Evolutionary conservation across 2,329 filamentous ascomycete species (phyloP), one percentile per base, ranked within the genome.

Genomic region (Sporothrix luriei): DNA sequence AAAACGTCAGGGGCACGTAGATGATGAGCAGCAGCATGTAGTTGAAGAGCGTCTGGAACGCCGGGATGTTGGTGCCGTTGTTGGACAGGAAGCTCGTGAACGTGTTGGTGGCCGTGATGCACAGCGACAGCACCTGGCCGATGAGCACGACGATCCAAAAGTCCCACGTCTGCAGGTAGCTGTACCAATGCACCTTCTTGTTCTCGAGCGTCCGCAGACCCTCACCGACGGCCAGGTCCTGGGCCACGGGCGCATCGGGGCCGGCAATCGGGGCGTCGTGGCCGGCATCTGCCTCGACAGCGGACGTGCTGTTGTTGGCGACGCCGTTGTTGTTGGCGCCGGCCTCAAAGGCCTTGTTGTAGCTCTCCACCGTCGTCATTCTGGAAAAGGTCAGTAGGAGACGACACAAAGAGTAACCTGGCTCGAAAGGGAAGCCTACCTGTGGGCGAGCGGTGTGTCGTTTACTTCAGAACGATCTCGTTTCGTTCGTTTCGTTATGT

Each of bases 11-110:
- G 51, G 88, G 84, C 29, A 92, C 91, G 83, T 96, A 99, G 77
- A 97, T 87, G 70, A 92, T 69, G 72, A 90, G 90, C 73, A 99
- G 86, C 65, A 97, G 81, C 55, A 93, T 85, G 80, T 99, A 99
- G 81, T 95, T 97, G 85, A 97, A 96, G 76, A 98, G 87, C 40
- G 92, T 93, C 82, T 99, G 95, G 83, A 98, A 97, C 69, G 95
- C 93, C 9, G 95, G 95, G 74, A 98, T 96, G 72, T 87, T 93
- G 74, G 91, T 94, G 65, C 88, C 86, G 5, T 81, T 79, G 11
- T 78, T 75, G 70, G 84, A 84, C 40, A 99, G 88, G 69, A 97
- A 87, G 33, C 86, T 87, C 49, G 91, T 92, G 77, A 98, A 92
- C 62, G 95, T 98, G 83, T 96, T 97, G 66, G 94, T 97, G 40